These are phyloP conservation scores for Camellia lanceoleosa DNA, from an alignment of 148 eudicot species.

Conservation along the genomic window DNA sequence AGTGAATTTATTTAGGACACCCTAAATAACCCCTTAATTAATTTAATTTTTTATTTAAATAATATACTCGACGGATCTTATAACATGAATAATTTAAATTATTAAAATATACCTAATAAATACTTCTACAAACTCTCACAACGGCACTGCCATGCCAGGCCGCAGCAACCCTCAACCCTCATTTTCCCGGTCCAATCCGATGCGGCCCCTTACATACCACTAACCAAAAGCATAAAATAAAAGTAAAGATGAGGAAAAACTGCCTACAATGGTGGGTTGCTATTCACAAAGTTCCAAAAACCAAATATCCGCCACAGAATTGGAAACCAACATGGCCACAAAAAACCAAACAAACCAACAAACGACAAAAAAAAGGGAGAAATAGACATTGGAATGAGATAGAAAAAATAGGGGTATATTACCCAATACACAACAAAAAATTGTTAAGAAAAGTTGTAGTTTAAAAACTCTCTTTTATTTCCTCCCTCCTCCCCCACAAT, in stretches of 20 bases:
- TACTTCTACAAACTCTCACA: too few relatives aligned
- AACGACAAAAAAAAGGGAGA: slow-evolving; percentile 6
- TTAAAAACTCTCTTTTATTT: slow-evolving; percentile 15
- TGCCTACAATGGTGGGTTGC: slow-evolving; percentile 37
- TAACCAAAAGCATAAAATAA: not conserved
- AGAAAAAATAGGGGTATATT: slow-evolving; percentile 7
- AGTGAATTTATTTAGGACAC: too few relatives aligned
- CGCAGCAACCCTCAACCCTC: too few relatives aligned
- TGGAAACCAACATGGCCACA: slow-evolving; percentile 20
- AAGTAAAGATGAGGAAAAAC: slow-evolving; percentile 16
- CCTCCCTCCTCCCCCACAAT: not conserved
- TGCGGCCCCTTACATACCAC: not conserved
- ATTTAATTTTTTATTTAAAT: too few relatives aligned
- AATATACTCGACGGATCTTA: too few relatives aligned
- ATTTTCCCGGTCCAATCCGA: too few relatives aligned
- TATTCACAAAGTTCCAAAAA: slow-evolving; percentile 18
- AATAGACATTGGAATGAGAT: slow-evolving; percentile 21
- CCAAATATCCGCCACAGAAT: slow-evolving; percentile 15
- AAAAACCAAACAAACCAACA: not conserved
- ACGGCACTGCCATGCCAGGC: too few relatives aligned
- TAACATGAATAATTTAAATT: too few relatives aligned
- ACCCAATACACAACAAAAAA: slow-evolving; percentile 1
- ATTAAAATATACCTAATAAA: too few relatives aligned
- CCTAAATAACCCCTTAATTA: too few relatives aligned
- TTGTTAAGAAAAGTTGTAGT: slow-evolving; percentile 8